Evolutionary conservation across 2,329 filamentous ascomycete genomes (phyloP), one percentile per base, ranked within the genome.

Genomic region (Boeremia lycopersici): DNA sequence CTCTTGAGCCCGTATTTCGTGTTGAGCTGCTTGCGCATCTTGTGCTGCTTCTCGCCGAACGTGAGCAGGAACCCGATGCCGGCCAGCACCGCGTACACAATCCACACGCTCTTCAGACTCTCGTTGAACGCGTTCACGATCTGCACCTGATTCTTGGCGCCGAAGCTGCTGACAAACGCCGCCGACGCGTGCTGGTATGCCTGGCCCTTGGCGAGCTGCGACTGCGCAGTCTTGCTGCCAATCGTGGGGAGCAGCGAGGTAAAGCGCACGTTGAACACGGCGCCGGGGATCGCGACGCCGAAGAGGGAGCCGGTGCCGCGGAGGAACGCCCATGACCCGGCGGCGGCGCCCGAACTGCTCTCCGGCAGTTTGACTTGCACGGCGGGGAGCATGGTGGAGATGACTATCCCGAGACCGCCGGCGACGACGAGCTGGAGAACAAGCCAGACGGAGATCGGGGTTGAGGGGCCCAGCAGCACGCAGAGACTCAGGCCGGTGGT

Each of bases 1-100:
- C 52, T 55, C 55, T 75, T 71, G 3, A 79, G 58, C 0, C 77
- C 77, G 61, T 71, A 79, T 13, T 73, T 69, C 0, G 75, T 78
- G 40, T 78, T 70, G 33, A 79, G 59, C 15, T 74, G 69, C 11
- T 68, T 72, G 35, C 75, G 62, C 60, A 79, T 62, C 57, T 72
- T 67, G 12, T 77, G 56, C 53, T 77, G 66, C 44, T 72, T 71
- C 57, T 76, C 73, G 1, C 70, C 59, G 15, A 73, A 74, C 1
- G 66, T 69, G 13, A 75, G 29, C 3, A 72, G 26, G 19, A 78
- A 76, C 1, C 67, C 70, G 5, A 75, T 23, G 0, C 52, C 71
- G 0, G 69, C 63, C 23, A 78, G 62, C 0, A 64, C 62, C 0
- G 76, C 63, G 9, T 70, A 71, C 1, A 78, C 62, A 3, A 74